Evolutionary conservation across 2,329 filamentous ascomycete species (phyloP), one percentile per base, ranked within the genome.

Genomic region (Huntiella decipiens): DNA sequence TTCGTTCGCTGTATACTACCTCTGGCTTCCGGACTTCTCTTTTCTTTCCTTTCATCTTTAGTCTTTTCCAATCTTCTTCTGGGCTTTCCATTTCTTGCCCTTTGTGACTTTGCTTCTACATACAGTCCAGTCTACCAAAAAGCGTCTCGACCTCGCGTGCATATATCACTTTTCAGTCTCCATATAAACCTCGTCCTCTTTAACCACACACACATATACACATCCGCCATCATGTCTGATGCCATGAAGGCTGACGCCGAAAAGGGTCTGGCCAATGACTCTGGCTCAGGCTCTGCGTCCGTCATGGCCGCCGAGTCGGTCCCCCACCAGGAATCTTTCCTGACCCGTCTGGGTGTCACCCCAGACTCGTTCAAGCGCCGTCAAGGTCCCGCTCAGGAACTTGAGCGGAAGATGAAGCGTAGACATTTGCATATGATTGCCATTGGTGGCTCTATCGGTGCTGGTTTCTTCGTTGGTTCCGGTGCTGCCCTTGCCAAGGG

Each of bases 361-460:
- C 34, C 56, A 11, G 55, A 61, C 32, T 63, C 61, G 19, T 64
- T 64, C 59, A 58, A 58, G 54, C 56, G 54, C 49, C 56, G 56
- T 46, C 49, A 58, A 50, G 59, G 58, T 38, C 48, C 42, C 44
- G 19, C 56, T 17, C 55, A 56, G 38, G 57, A 66, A 53, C 57
- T 68, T 40, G 63, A 67, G 52, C 61, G 62, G 43, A 57, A 61
- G 53, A 70, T 76, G 63, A 69, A 71, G 62, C 61, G 63, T 44
- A 68, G 72, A 52, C 72, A 76, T 58, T 59, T 76, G 53, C 68
- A 76, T 60, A 74, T 75, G 71, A 75, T 75, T 58, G 69, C 71
- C 54, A 73, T 75, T 47, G 71, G 71, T 55, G 72, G 71, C 49
- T 73, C 71, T 31, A 76, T 76, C 47, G 72, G 72, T 57, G 72